Base-by-base conservation (phyloP, 1,284 basidiomycete genomes). In the Ceratobasidium sp. region DNA sequence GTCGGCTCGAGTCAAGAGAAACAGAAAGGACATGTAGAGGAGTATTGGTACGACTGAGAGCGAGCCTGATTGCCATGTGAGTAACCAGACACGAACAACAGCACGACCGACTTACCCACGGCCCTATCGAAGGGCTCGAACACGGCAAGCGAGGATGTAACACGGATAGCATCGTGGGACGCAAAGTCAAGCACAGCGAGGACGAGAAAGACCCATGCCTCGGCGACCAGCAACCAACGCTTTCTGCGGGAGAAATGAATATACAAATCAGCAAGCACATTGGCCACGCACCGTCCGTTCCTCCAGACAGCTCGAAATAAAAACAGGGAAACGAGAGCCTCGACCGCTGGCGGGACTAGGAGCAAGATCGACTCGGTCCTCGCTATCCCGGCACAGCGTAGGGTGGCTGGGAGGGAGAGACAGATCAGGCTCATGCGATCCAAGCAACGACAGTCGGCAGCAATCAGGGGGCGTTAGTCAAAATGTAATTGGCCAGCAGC, bases 301-400 rank as follows among this genome's bases (percentile, higher is more conserved):
- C 86, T 84, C 83, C 87, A 84, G 78, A 88, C 88, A 25, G 84
- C 84, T 76, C 87, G 83, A 71, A 90, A 79, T 76, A 93, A 84
- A 56, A 86, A 84, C 70, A 88, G 82, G 46, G 89, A 86, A 78
- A 90, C 88, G 40, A 93, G 79, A 77, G 89, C 81, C 83, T 93
- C 91, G 70, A 93, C 81, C 37, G 83, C 88, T 19, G 90, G 86
- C 25, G 91, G 91, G 77, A 93, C 86, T 77, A 92, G 83, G 70
- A 93, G 83, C 57, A 87, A 80, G 44, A 84, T 83, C 76, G 85
- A 86, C 83, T 93, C 84, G 46, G 85, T 79, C 68, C 79, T 81
- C 73, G 86, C 85, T 78, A 91, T 86, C 57, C 87, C 85, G 78
- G 88, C 83, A 82, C 92, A 94, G 78, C 92, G 92, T 79, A 94